Base-by-base conservation (phyloP, 306 rosid species). In the Cicer arietinum region DNA sequence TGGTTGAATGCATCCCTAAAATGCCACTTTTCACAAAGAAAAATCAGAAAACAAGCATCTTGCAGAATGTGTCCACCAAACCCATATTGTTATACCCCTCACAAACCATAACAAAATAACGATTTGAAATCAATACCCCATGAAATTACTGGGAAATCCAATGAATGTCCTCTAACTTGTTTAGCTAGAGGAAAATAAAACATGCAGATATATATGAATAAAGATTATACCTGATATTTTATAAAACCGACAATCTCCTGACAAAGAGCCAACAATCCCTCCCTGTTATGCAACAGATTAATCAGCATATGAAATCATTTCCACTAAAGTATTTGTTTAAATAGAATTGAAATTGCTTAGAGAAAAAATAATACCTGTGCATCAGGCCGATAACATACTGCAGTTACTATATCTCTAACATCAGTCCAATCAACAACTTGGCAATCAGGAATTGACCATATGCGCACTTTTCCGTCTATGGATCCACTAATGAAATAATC, bases 381-480 rank as follows among this genome's bases (percentile, higher is more conserved):
- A 87, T 95, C 92, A 45, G 99, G 99, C 67, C 81, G 88, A 87
- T 92, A 95, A 79, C 96, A 90, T 68, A 92, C 97, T 67, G 96
- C 96, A 56, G 96, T 88, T 73, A 95, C 92, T 68, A 92, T 95
- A 56, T 90, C 99, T 79, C 82, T 80, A 20, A 88, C 80, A 65
- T 89, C 91, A 22, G 75, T 88, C 93, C 97, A 95, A 82, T 88
- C 98, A 78, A 92, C 92, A 78, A 95, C 99, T 81, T 88, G 98
- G 74, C 87, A 84, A 75, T 77, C 84, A 63, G 88, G 68, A 78
- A 92, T 84, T 47, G 86, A 79, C 99, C 99, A 95, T 67, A 95
- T 86, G 77, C 99, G 99, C 66, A 95, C 91, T 88, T 95, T 95
- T 75, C 98, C 98, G 80, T 95, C 99, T 67, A 95, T 92, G 20